Evolutionary conservation across 1,284 basidiomycete genomes (phyloP).

Genomic region (Ceratobasidium sp.): DNA sequence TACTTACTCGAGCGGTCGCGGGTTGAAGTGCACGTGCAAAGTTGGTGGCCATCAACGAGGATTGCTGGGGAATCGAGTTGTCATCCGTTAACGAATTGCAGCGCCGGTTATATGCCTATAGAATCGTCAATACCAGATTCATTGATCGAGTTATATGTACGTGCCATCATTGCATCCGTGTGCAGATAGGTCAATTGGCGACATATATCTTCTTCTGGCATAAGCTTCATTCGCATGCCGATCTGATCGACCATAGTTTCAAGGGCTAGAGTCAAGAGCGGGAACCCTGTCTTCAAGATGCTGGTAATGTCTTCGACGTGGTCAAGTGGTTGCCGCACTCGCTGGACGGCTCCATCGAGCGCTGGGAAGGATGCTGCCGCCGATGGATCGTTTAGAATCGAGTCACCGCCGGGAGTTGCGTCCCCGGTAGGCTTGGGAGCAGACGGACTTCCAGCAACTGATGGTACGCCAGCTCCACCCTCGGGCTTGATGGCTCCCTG

Average conservation of each 20-base stretch:
- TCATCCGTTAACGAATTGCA: slow-evolving; percentile 44
- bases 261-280: slow-evolving; percentile 93
- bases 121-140: background rate
- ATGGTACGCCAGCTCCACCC: slow-evolving; percentile 47
- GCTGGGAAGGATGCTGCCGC: slow-evolving; percentile 26
- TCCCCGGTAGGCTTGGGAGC: slow-evolving; percentile 48
- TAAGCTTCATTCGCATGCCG: slow-evolving; percentile 89
- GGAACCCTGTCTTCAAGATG: slow-evolving; percentile 96
- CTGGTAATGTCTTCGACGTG: slow-evolving; percentile 95
- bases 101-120: slow-evolving; percentile 41
- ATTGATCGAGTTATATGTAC: slow-evolving; percentile 51
- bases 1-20: slow-evolving; percentile 46
- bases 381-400: slow-evolving; percentile 4
- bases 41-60: slow-evolving; percentile 36
- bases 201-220: slow-evolving; percentile 95
- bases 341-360: slow-evolving; percentile 47
- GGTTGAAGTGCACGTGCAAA: slow-evolving; percentile 43
- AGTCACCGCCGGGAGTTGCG: slow-evolving; percentile 26
- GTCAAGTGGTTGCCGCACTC: slow-evolving; percentile 85
- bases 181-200: slow-evolving; percentile 88
- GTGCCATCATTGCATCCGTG: slow-evolving; percentile 82
- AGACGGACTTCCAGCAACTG: slow-evolving; percentile 42
- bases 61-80: slow-evolving; percentile 43
- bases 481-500: slow-evolving; percentile 52
- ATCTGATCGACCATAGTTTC: slow-evolving; percentile 99